Percentiles rank a stretch among this genome's conserved stretches.
These are phyloP conservation scores for Colletotrichum sp. DNA, from an alignment of 2,329 filamentous ascomycete genomes.

Conservation along the genomic window DNA sequence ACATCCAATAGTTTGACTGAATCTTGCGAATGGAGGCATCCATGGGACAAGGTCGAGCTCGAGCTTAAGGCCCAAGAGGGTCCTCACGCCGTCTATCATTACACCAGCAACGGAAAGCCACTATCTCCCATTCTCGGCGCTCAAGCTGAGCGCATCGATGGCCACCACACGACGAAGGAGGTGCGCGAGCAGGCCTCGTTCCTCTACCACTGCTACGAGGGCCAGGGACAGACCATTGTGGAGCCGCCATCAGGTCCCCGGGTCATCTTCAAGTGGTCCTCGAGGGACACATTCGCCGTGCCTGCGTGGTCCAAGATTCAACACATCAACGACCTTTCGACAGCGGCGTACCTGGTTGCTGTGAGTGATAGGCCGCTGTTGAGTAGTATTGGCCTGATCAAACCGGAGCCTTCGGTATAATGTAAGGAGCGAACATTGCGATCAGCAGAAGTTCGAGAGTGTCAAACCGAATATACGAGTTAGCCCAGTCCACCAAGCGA, in stretches of 20 bases:
- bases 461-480: neutral
- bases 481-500: neutral
- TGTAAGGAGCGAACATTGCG: too few species aligned
- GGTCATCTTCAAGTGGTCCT: slow-evolving; percentile 44
- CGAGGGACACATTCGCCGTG: slow-evolving; percentile 57
- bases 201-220: slow-evolving; percentile 57
- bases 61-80: slow-evolving; percentile 36
- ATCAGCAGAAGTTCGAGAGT: too few species aligned
- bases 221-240: slow-evolving; percentile 47
- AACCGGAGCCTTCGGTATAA: neutral
- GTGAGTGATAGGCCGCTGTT: slow-evolving; percentile 38
- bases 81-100: slow-evolving; percentile 37
- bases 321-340: slow-evolving; percentile 40
- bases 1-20: slow-evolving; percentile 26
- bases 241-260: slow-evolving; percentile 31
- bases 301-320: slow-evolving; percentile 55
- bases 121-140: slow-evolving; percentile 51
- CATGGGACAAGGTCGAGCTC: slow-evolving; percentile 46
- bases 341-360: slow-evolving; percentile 35
- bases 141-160: slow-evolving; percentile 50
- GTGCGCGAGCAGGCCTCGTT: slow-evolving; percentile 52
- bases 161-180: slow-evolving; percentile 32
- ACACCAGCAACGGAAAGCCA: slow-evolving; percentile 33
- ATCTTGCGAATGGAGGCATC: slow-evolving; percentile 42
- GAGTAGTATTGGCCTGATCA: slow-evolving; percentile 29